These are phyloP conservation scores for Lobosporangium transversale DNA, from an alignment of 192 early-diverging fungal species.

Conservation along the genomic window DNA sequence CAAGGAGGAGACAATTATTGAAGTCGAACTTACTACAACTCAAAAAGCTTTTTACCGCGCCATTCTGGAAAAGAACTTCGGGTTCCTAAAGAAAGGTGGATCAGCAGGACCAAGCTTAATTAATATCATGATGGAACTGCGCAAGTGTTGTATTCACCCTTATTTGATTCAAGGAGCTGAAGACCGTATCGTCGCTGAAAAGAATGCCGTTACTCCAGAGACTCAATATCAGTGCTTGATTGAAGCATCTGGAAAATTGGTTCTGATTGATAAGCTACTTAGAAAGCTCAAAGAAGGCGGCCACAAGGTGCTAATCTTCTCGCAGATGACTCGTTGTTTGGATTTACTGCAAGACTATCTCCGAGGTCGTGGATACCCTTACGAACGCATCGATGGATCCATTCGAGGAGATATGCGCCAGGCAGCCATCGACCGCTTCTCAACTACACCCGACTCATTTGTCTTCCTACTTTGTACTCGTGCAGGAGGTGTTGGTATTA, in stretches of 20 bases:
- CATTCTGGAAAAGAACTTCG: slow-evolving; percentile 86
- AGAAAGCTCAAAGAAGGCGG: slow-evolving; percentile 78
- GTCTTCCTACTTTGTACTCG: slow-evolving; percentile 89
- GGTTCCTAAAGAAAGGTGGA: slow-evolving; percentile 82
- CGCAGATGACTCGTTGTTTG: slow-evolving; percentile 86
- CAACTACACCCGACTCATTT: slow-evolving; percentile 79
- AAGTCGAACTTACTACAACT: slow-evolving; percentile 85
- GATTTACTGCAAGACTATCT: slow-evolving; percentile 88
- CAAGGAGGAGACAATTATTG: slow-evolving; percentile 93
- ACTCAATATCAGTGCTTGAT: slow-evolving; percentile 78
- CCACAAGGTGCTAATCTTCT: slow-evolving; percentile 90
- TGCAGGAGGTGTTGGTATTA: slow-evolving; percentile 91
- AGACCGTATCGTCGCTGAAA: slow-evolving; percentile 81
- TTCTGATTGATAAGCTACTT: slow-evolving; percentile 85
- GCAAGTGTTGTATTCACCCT: slow-evolving; percentile 93
- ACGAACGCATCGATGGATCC: slow-evolving; percentile 86
- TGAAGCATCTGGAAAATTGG: slow-evolving; percentile 85
- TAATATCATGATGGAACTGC: slow-evolving; percentile 91
- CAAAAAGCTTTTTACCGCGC: slow-evolving; percentile 92
- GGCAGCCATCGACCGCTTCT: slow-evolving; percentile 89
- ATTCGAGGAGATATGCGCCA: slow-evolving; percentile 84
- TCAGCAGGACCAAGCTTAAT: slow-evolving; percentile 67
- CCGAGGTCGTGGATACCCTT: slow-evolving; percentile 74
- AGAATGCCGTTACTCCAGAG: slow-evolving; percentile 63
- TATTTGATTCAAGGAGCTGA: slow-evolving; percentile 84